phyloP scores from a whole-genome alignment of 2,329 filamentous ascomycete species.

The Rugonectria rugulosa region DNA sequence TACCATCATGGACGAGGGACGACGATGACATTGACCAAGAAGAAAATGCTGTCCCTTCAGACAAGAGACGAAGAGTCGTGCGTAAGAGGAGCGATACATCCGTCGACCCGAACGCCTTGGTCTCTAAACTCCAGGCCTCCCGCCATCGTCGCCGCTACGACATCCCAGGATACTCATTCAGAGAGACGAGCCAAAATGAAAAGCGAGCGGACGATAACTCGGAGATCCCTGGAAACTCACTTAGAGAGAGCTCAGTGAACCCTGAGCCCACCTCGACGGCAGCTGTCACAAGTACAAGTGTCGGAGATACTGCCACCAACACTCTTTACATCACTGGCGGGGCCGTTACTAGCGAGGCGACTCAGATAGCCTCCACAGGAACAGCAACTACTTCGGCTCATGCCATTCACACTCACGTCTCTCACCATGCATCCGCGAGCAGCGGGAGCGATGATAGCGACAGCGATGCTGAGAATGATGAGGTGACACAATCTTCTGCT shows the following conservation, averaged over 20 bases:
- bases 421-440: background rate
- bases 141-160: constrained; percentile 1
- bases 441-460: constrained; percentile 21
- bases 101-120: constrained; percentile 19
- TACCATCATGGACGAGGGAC: constrained; percentile 40
- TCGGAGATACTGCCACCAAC: background rate
- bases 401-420: background rate
- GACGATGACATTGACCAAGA: constrained; percentile 33
- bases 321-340: background rate
- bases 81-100: constrained; percentile 19
- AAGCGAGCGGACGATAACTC: constrained; percentile 2
- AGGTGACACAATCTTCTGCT: constrained; percentile 1
- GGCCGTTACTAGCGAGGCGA: background rate
- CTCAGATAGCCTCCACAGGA: background rate
- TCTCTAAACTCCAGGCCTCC: constrained; percentile 7
- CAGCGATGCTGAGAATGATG: constrained; percentile 13
- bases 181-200: constrained; percentile 1
- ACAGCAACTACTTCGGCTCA: background rate
- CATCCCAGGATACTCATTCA: constrained; percentile 14
- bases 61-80: constrained; percentile 22
- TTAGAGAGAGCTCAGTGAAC: constrained; percentile 10
- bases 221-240: constrained; percentile 14
- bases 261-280: background rate
- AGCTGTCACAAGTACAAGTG: background rate
- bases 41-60: constrained; percentile 29